phyloP scores from a whole-genome alignment of 2,329 filamentous ascomycete species.

The Septoria petroselini region DNA sequence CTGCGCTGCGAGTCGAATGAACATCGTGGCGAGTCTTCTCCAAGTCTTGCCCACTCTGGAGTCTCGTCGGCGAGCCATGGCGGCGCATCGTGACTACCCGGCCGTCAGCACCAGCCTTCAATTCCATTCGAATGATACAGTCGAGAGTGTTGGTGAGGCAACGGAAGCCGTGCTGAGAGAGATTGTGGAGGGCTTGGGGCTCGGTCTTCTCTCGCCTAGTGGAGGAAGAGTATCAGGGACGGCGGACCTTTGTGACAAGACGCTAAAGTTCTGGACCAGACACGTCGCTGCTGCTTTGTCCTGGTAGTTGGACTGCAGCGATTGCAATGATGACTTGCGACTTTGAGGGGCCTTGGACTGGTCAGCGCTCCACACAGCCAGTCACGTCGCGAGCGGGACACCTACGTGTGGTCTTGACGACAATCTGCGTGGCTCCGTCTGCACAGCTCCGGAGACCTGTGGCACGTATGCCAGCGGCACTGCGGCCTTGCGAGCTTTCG shows the following conservation, averaged over 20 bases:
- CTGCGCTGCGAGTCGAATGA: slow-evolving; percentile 17
- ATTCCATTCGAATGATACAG: slow-evolving; percentile 5
- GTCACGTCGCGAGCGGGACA: background rate
- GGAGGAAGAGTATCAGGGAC: background rate
- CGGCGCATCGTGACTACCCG: slow-evolving; percentile 15
- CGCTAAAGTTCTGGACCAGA: slow-evolving; percentile 18
- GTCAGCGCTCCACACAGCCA: background rate
- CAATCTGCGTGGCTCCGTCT: slow-evolving; percentile 2
- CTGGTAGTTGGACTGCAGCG: slow-evolving; percentile 10
- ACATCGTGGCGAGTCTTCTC: slow-evolving; percentile 20
- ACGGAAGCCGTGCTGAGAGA: slow-evolving; percentile 2
- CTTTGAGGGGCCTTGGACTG: background rate
- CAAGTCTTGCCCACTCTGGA: slow-evolving; percentile 15
- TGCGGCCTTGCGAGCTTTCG: slow-evolving; percentile 11
- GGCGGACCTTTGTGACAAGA: slow-evolving; percentile 23
- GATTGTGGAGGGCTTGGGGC: slow-evolving; percentile 8
- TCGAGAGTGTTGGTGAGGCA: slow-evolving; percentile 1
- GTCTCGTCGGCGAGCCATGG: slow-evolving; percentile 19
- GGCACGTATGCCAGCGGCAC: slow-evolving; percentile 15
- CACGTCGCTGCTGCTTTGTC: slow-evolving; percentile 22
- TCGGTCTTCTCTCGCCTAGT: slow-evolving; percentile 1
- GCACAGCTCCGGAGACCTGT: slow-evolving; percentile 6
- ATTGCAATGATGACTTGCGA: slow-evolving; percentile 12
- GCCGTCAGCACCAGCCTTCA: slow-evolving; percentile 10
- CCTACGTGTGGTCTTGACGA: slow-evolving; percentile 4